These are phyloP conservation scores for Stemphylium vesicarium DNA, from an alignment of 2,329 filamentous ascomycete species.

Conservation along the genomic window DNA sequence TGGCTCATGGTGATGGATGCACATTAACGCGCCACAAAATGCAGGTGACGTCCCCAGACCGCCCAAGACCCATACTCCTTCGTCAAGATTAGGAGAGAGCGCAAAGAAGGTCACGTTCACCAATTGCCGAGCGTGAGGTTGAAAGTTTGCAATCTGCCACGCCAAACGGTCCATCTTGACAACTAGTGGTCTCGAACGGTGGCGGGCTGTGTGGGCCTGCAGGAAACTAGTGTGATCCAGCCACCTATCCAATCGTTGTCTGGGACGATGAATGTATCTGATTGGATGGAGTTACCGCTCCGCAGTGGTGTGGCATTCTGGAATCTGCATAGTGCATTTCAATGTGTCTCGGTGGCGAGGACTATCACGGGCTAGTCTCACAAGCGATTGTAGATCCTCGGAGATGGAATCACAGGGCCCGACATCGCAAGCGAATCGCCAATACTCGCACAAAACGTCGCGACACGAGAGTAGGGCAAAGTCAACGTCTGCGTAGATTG, in stretches of 20 bases:
- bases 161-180: conserved; percentile 7
- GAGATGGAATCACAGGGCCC: too few relatives aligned
- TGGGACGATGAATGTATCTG: too few relatives aligned
- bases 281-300: not conserved
- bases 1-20: conserved; percentile 7
- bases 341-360: not conserved
- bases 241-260: not conserved
- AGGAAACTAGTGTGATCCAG: conserved; percentile 2
- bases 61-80: not conserved
- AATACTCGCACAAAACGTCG: too few relatives aligned
- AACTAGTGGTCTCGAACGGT: not conserved
- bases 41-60: not conserved
- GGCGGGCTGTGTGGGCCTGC: not conserved
- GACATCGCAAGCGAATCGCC: too few relatives aligned
- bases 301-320: not conserved
- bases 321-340: not conserved
- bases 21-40: not conserved
- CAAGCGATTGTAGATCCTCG: not conserved
- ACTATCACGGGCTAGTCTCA: not conserved
- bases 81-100: not conserved
- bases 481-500: too few relatives aligned
- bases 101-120: not conserved
- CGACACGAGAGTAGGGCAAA: too few relatives aligned
- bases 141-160: conserved; percentile 18
- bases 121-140: not conserved